These are phyloP conservation scores for Medicago ruthenica DNA, from an alignment of 306 rosid species.

Conservation along the genomic window DNA sequence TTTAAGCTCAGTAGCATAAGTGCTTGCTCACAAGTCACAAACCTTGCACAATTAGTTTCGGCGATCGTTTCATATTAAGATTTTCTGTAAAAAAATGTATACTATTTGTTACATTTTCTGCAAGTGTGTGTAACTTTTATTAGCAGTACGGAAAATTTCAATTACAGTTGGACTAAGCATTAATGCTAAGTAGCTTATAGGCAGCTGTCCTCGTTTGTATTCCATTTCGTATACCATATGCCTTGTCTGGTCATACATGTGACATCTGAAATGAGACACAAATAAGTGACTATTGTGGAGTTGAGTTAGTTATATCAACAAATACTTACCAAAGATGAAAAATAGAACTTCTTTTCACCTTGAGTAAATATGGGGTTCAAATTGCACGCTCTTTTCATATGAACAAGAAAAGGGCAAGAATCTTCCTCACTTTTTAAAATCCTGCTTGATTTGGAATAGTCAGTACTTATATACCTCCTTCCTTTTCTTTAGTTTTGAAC, in stretches of 20 bases:
- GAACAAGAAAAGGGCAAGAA: too few species aligned
- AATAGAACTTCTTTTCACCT: conserved; percentile 8
- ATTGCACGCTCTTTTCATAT: neutral
- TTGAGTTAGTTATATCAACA: too few species aligned
- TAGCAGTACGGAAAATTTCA: conserved; percentile 4
- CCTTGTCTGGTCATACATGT: too few species aligned
- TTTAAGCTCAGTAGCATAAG: too few species aligned
- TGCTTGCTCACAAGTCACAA: neutral
- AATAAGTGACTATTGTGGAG: too few species aligned
- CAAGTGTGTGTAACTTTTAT: neutral
- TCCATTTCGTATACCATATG: too few species aligned
- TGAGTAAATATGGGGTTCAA: conserved; percentile 9
- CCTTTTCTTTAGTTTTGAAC: conserved; percentile 59
- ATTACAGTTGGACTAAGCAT: neutral
- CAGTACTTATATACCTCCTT: neutral
- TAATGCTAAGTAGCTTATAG: neutral
- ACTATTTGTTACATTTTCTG: neutral
- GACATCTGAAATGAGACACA: too few species aligned
- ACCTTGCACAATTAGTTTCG: neutral
- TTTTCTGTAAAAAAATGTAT: conserved; percentile 10
- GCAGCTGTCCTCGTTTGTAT: too few species aligned
- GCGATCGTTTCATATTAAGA: neutral
- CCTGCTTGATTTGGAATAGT: neutral
- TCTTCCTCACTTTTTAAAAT: too few species aligned
- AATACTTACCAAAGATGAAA: neutral